Evolutionary conservation across 352 stramenopile species (phyloP).

Genomic region (Pythium folliculosum): DNA sequence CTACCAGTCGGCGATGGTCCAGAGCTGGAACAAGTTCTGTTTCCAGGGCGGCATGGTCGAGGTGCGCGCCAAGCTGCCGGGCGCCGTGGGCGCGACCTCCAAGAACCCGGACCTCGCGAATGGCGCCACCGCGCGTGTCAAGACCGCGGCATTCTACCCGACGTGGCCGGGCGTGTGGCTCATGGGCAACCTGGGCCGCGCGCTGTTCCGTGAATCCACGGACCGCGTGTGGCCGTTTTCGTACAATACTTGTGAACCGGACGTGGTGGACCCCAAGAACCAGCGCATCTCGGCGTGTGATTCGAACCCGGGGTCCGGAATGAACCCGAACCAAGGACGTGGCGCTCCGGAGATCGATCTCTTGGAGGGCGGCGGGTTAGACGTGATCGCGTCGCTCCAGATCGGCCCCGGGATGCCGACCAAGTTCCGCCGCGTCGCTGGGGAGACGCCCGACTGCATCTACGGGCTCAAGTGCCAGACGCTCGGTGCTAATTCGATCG

Average conservation of each 20-base stretch:
- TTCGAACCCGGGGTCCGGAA: conserved; percentile 80
- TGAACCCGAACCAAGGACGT: conserved; percentile 84
- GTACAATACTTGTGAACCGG: conserved; percentile 87
- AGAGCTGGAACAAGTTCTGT: conserved; percentile 96
- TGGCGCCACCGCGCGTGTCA: conserved; percentile 4
- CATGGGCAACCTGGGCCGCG: conserved; percentile 91
- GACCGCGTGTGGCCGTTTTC: conserved; percentile 93
- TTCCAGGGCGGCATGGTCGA: conserved; percentile 94
- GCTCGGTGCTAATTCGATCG: conserved; percentile 26
- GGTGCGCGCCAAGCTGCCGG: conserved; percentile 89
- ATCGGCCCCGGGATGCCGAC: conserved; percentile 55
- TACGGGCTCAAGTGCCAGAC: conserved; percentile 24
- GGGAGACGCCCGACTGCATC: conserved; percentile 19
- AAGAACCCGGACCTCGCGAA: conserved; percentile 26
- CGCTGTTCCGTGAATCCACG: conserved; percentile 88
- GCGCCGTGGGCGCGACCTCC: conserved; percentile 51
- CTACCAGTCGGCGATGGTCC: conserved; percentile 87
- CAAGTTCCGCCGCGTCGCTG: conserved; percentile 34
- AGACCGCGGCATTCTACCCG: conserved; percentile 35
- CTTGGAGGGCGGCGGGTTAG: conserved; percentile 71
- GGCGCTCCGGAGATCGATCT: conserved; percentile 94
- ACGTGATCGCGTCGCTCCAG: conserved; percentile 85
- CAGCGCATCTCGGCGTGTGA: conserved; percentile 86
- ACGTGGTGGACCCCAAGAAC: conserved; percentile 37
- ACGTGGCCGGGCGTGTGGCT: conserved; percentile 94